These are phyloP conservation scores for Solanum piurae DNA, from an alignment of 257 asterid genomes.

Conservation along the genomic window DNA sequence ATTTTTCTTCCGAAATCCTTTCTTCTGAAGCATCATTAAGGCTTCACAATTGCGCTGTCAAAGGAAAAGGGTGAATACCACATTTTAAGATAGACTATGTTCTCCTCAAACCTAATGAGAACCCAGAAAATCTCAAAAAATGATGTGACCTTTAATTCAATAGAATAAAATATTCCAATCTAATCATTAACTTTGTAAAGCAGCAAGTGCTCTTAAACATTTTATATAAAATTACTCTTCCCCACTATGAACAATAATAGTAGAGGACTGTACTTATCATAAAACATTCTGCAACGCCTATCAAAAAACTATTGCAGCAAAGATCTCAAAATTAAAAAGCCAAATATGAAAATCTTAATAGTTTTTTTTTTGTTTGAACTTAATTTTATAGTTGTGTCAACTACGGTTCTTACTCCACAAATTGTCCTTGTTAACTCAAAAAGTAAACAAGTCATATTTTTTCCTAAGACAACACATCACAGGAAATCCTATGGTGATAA, in stretches of 20 bases:
- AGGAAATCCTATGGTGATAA: background rate
- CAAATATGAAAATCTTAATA: background rate
- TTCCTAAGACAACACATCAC: background rate
- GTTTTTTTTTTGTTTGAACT: background rate
- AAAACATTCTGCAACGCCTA: background rate
- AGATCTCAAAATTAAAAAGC: background rate
- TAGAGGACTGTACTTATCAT: background rate
- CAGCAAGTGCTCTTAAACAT: background rate
- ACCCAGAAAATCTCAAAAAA: background rate
- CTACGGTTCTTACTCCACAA: background rate
- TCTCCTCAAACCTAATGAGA: background rate
- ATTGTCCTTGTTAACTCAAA: background rate
- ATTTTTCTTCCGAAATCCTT: constrained; percentile 78
- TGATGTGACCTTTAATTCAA: background rate
- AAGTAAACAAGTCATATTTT: background rate
- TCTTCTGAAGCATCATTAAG: constrained; percentile 93
- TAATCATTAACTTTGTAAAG: background rate
- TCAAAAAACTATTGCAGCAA: background rate
- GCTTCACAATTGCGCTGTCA: constrained; percentile 98
- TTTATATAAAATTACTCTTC: background rate
- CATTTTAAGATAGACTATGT: background rate
- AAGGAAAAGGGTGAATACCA: constrained; percentile 7
- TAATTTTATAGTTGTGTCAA: background rate
- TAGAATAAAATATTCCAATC: background rate
- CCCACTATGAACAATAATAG: background rate